Conservation (phyloP, 768 basidiomycete genomes). For the Floccularia luteovirens region DNA sequence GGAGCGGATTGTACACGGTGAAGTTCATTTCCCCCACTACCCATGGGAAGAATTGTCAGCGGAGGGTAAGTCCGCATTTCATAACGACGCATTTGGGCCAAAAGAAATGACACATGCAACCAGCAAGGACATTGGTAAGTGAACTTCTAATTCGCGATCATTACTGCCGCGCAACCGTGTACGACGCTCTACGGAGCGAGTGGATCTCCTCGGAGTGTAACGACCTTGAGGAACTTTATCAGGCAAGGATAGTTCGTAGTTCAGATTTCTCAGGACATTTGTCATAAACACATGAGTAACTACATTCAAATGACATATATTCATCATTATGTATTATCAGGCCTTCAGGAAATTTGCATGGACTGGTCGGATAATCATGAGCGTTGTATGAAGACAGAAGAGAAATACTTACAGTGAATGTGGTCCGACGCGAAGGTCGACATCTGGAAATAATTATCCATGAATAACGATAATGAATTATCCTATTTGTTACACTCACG, state of each 20-base stretch:
- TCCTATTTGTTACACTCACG: conserved; percentile 24
- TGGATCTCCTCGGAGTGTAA: conserved; percentile 65
- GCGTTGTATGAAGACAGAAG: not conserved
- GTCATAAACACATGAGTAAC: not conserved
- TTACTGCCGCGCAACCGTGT: conserved; percentile 53
- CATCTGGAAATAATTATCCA: conserved; percentile 38
- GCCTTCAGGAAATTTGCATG: conserved; percentile 87
- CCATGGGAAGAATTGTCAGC: conserved; percentile 52
- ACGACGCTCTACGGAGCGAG: conserved; percentile 45
- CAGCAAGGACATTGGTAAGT: conserved; percentile 54
- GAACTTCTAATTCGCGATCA: conserved; percentile 57
- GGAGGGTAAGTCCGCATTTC: conserved; percentile 36
- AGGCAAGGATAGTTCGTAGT: conserved; percentile 42
- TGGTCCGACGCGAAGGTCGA: conserved; percentile 90
- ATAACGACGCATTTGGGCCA: not conserved
- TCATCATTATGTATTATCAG: conserved; percentile 2
- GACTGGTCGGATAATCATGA: conserved; percentile 35
- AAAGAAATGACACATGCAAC: not conserved
- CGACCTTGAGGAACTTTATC: conserved; percentile 56
- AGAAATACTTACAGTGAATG: conserved; percentile 61
- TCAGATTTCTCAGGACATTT: conserved; percentile 5
- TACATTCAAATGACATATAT: not conserved
- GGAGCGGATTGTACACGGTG: conserved; percentile 58
- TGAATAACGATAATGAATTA: not conserved
- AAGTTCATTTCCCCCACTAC: conserved; percentile 43